Evolutionary conservation across 805 yeast genomes (phyloP), one percentile per base, ranked within the genome.

Genomic region (Yamadazyma sp.): DNA sequence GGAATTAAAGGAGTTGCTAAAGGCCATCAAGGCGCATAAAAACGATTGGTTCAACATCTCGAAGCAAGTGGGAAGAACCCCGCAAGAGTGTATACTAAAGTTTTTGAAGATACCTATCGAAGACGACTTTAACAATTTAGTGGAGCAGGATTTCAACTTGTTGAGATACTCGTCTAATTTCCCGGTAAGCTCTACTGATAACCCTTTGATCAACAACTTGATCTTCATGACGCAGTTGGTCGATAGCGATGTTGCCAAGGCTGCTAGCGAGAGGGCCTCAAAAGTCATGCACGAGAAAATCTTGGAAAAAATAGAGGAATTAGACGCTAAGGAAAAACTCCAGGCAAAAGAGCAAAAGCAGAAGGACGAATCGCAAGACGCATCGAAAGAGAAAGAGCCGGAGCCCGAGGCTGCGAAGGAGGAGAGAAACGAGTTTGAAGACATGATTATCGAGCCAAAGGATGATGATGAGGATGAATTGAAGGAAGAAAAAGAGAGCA

Each of bases 171-270:
- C 91, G 4, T 83, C 95, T 3, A 84, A 87, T 57, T 71, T 91
- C 35, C 96, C 98, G 10, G 82, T 86, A 34, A 78, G 87, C 24
- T 77, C 87, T 29, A 78, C 82, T 19, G 98, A 93, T 50, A 93
- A 93, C 59, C 99, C 99, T 2, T 89, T 93, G 3, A 73, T 93
- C 67, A 83, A 95, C 24, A 91, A 95, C n/a, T 74, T 93, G 45
- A 82, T 96, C 10, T 93, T 90, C 60, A 68, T 93, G 61, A 80
- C 90, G 0, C 81, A 87, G 25, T 63, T 90, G 34, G 95, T 89
- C 12, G 96, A 91, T 52, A 84, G 91, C 9, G 83, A 82, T 27
- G 84, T 84, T 15, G 96, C 91, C 0, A 78, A 80, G 39, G 88
- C 90, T 8, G 95, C 95, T 22, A 82, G 95, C 6, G 62, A 54